These are phyloP conservation scores for Geoglossum glabrum DNA, from an alignment of 495 filamentous ascomycete species.

Conservation along the genomic window DNA sequence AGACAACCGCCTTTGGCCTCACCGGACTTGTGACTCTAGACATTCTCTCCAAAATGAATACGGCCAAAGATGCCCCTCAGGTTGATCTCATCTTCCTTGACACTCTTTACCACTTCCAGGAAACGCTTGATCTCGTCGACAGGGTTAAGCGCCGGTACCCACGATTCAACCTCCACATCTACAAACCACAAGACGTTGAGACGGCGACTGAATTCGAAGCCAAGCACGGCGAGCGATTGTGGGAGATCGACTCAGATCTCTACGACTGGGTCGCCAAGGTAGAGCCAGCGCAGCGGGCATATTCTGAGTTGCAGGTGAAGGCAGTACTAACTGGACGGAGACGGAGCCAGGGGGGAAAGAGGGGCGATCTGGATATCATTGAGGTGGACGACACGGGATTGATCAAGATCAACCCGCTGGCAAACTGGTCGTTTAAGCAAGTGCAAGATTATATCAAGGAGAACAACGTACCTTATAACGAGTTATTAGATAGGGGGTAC, in stretches of 20 bases:
- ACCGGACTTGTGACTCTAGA: slow-evolving; percentile 87
- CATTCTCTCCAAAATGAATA: slow-evolving; percentile 74
- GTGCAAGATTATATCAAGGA: slow-evolving; percentile 71
- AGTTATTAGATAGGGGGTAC: slow-evolving; percentile 74
- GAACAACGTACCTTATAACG: slow-evolving; percentile 85
- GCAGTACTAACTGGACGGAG: slow-evolving; percentile 90
- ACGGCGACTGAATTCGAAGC: slow-evolving; percentile 56
- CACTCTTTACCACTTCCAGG: slow-evolving; percentile 85
- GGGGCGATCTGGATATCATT: slow-evolving; percentile 70
- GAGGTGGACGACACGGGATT: slow-evolving; percentile 84
- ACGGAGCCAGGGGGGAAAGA: slow-evolving; percentile 81
- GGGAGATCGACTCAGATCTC: slow-evolving; percentile 66
- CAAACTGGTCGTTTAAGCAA: slow-evolving; percentile 84
- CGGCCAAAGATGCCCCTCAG: slow-evolving; percentile 37
- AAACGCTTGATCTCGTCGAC: slow-evolving; percentile 70
- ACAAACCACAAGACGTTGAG: slow-evolving; percentile 56
- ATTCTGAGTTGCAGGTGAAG: slow-evolving; percentile 68
- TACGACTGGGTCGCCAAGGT: slow-evolving; percentile 98
- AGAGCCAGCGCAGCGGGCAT: slow-evolving; percentile 85
- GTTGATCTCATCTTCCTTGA: slow-evolving; percentile 93
- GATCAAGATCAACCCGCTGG: slow-evolving; percentile 96
- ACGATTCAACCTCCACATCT: slow-evolving; percentile 61
- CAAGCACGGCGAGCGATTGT: slow-evolving; percentile 64
- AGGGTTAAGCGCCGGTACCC: slow-evolving; percentile 58
- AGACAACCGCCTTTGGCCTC: slow-evolving; percentile 92